Evolutionary conservation across 2,329 filamentous ascomycete genomes (phyloP), one percentile per base, ranked within the genome.

Genomic region (Ophiostoma himal-ulmi): DNA sequence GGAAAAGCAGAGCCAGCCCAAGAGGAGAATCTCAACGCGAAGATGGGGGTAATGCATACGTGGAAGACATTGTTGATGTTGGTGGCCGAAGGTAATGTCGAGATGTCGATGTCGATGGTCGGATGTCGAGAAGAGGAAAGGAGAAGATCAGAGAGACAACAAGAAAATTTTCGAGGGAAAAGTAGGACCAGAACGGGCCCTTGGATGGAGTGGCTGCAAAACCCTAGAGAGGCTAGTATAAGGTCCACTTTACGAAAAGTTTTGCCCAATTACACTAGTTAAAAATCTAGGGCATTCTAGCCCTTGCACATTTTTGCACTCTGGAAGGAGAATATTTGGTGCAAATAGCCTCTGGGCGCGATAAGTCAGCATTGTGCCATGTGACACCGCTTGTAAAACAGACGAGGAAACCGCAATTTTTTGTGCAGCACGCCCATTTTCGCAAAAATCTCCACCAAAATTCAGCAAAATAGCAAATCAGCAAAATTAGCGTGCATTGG

Each of bases 401-500:
- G 34, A 13, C n/a, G 54, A 60, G 26, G 30, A 26, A 11, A 26
- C 26, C 57, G 26, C n/a, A 13, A 22, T 41, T 17, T 68, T 68
- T 68, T 69, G 41, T 62, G 14, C 34, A 60, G 39, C 20, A 26
- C 34, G 37, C 17, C 34, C 44, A 17, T 11, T 17, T 60, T 68
- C 57, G n/a, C 57, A 34, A 26, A 34, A 36, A 17, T 62, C 67
- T 67, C 60, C 69, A 69, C 71, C 68, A 72, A 71, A 65, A 57
- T 34, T 62, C 14, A 69, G 70, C 68, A 72, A 66, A 60, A 65
- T 39, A 48, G 44, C 37, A 39, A 39, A 39, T 13, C 37, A 54
- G 41, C 60, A 73, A 69, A 74, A 74, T 74, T 75, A 74, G 70
- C 68, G 73, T 73, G 71, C 52, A 57, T 62, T 62, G 66, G 37